These are phyloP conservation scores for Pseudomassariella vexata DNA, from an alignment of 2,329 filamentous ascomycete genomes.

Conservation along the genomic window DNA sequence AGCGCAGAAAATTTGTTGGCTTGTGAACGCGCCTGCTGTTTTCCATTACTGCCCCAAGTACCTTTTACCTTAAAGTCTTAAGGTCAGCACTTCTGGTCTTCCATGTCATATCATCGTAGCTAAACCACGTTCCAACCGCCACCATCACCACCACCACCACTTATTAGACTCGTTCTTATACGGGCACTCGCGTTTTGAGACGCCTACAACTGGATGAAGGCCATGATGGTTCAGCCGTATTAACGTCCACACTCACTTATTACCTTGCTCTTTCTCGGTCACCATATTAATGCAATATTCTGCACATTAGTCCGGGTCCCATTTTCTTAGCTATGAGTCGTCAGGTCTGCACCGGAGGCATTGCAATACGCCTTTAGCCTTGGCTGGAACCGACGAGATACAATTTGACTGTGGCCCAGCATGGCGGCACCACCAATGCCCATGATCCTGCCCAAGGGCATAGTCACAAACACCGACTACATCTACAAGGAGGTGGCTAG, in stretches of 20 bases:
- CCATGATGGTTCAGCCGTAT: too few species aligned
- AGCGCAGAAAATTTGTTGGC: conserved; percentile 6
- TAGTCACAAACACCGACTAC: conserved; percentile 46
- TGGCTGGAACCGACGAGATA: conserved; percentile 5
- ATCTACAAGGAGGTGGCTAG: conserved; percentile 50
- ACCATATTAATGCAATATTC: background rate
- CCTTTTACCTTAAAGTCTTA: conserved; percentile 1
- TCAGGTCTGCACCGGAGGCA: background rate
- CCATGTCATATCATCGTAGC: background rate
- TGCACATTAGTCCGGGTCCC: background rate
- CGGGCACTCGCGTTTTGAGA: background rate
- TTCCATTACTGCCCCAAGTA: background rate
- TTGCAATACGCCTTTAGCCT: conserved; percentile 3
- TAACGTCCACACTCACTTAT: background rate
- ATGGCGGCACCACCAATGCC: conserved; percentile 33
- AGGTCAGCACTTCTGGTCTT: conserved; percentile 1
- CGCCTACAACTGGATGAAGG: too few species aligned
- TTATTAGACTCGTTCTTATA: background rate
- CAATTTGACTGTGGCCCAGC: conserved; percentile 13
- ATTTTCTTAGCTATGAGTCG: conserved; percentile 1
- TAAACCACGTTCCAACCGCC: background rate
- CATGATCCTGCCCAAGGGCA: conserved; percentile 50
- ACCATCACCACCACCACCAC: background rate
- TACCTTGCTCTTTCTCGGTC: background rate
- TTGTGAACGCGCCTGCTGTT: background rate